These are phyloP conservation scores for Aspergillus glaucus DNA, from an alignment of 2,329 filamentous ascomycete genomes.

Conservation along the genomic window DNA sequence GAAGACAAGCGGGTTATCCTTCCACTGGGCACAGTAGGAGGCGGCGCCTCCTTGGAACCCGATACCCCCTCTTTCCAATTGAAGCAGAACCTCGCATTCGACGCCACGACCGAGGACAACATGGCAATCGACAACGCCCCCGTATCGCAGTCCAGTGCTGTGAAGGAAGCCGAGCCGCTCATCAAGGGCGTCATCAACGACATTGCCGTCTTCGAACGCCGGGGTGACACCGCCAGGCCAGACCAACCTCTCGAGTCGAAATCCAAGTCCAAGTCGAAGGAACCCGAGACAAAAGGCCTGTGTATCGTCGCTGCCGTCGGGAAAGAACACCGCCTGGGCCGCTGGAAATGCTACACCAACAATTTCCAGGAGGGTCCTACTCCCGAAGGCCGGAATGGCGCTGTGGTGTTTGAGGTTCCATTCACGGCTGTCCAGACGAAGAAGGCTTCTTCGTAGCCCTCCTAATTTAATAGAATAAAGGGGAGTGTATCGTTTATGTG, in stretches of 20 bases:
- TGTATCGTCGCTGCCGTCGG: slow-evolving; percentile 82
- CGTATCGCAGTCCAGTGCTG: slow-evolving; percentile 6
- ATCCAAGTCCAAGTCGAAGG: slow-evolving; percentile 23
- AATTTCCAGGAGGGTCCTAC: slow-evolving; percentile 29
- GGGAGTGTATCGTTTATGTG: neutral
- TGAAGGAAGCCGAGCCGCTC: slow-evolving; percentile 20
- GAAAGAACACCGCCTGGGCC: slow-evolving; percentile 76
- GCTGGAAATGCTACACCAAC: slow-evolving; percentile 59
- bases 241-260: slow-evolving; percentile 18
- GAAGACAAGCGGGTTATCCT: slow-evolving; percentile 77
- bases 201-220: slow-evolving; percentile 78
- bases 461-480: neutral
- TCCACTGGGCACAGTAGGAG: slow-evolving; percentile 60
- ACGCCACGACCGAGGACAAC: slow-evolving; percentile 22
- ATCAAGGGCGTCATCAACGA: slow-evolving; percentile 81
- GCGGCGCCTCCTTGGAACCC: slow-evolving; percentile 13
- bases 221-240: slow-evolving; percentile 34
- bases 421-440: slow-evolving; percentile 13
- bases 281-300: slow-evolving; percentile 52
- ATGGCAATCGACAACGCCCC: slow-evolving; percentile 15
- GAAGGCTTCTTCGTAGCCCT: neutral
- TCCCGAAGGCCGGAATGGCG: slow-evolving; percentile 64
- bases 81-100: slow-evolving; percentile 26
- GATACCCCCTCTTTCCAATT: slow-evolving; percentile 28
- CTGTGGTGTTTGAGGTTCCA: slow-evolving; percentile 80